A percentile compares a stretch with the other conserved stretches of the same genome.
These are phyloP conservation scores for Geum urbanum DNA, from an alignment of 306 rosid species.

Conservation along the genomic window DNA sequence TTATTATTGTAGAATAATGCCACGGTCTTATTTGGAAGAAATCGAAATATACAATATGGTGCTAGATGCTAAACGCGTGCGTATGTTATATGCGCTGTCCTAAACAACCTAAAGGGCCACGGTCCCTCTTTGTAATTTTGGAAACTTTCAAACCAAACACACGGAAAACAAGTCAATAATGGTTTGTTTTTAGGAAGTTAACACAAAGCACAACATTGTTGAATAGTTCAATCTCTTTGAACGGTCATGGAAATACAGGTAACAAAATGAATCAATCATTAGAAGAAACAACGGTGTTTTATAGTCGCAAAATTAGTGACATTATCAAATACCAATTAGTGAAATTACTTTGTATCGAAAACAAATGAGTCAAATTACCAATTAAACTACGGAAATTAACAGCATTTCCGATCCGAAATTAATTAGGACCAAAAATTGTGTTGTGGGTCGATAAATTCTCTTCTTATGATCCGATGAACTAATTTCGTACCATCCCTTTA, in stretches of 20 bases:
- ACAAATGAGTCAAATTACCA: too few species aligned
- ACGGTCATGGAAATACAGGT: background rate
- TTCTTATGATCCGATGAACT: too few species aligned
- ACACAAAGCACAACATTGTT: background rate
- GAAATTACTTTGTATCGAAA: too few species aligned
- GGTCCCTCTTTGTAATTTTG: background rate
- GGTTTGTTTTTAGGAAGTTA: background rate
- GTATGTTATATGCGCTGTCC: slow-evolving; percentile 1
- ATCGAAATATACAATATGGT: background rate
- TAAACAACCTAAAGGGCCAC: slow-evolving; percentile 1
- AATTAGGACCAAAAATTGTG: background rate
- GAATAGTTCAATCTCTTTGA: slow-evolving; percentile 4
- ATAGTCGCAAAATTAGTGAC: too few species aligned
- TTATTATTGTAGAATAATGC: background rate
- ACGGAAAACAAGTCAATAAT: slow-evolving; percentile 9
- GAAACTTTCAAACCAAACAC: slow-evolving; percentile 4
- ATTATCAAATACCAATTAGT: too few species aligned
- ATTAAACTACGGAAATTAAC: too few species aligned
- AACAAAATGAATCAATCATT: background rate
- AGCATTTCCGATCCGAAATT: background rate
- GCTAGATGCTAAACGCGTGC: slow-evolving; percentile 1
- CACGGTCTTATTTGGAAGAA: background rate
- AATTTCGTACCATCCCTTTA: too few species aligned
- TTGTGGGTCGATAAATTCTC: background rate
- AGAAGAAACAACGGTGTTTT: too few species aligned